A percentile compares a stretch with the other conserved stretches of the same genome.
phyloP scores from a whole-genome alignment of 2,329 filamentous ascomycete species.

The Bipolaris bicolor region DNA sequence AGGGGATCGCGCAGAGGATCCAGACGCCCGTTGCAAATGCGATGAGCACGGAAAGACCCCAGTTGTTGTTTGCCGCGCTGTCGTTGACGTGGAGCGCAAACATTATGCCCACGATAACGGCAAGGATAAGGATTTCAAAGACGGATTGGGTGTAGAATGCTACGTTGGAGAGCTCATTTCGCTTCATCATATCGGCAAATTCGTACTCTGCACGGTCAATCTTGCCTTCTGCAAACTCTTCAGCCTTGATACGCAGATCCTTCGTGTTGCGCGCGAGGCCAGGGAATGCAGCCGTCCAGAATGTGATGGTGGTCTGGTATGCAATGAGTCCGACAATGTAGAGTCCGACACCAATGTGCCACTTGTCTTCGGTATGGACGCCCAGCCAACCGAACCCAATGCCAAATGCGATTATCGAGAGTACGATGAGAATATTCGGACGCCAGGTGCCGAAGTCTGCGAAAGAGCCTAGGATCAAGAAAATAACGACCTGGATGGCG shows the following conservation, averaged over 20 bases:
- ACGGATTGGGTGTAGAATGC: slow-evolving; percentile 69
- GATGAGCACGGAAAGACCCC: slow-evolving; percentile 69
- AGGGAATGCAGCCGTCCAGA: slow-evolving; percentile 70
- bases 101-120: slow-evolving; percentile 48
- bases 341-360: slow-evolving; percentile 65
- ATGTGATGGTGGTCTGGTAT: slow-evolving; percentile 71
- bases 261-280: slow-evolving; percentile 62
- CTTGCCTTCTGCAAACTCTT: slow-evolving; percentile 52
- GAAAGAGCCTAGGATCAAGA: slow-evolving; percentile 60
- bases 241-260: slow-evolving; percentile 60
- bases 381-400: slow-evolving; percentile 71
- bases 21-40: slow-evolving; percentile 69
- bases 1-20: slow-evolving; percentile 68
- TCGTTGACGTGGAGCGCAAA: slow-evolving; percentile 66
- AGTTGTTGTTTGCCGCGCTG: slow-evolving; percentile 67
- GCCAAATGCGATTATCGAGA: slow-evolving; percentile 59
- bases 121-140: slow-evolving; percentile 59
- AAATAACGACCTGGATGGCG: slow-evolving; percentile 66
- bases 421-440: slow-evolving; percentile 64
- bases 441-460: slow-evolving; percentile 69
- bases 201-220: slow-evolving; percentile 68
- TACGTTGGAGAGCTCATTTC: slow-evolving; percentile 68
- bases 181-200: slow-evolving; percentile 55
- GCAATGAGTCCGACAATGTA: slow-evolving; percentile 71
- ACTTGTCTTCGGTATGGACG: slow-evolving; percentile 65